phyloP scores from a whole-genome alignment of 768 basidiomycete genomes.

The Pholiota molesta region DNA sequence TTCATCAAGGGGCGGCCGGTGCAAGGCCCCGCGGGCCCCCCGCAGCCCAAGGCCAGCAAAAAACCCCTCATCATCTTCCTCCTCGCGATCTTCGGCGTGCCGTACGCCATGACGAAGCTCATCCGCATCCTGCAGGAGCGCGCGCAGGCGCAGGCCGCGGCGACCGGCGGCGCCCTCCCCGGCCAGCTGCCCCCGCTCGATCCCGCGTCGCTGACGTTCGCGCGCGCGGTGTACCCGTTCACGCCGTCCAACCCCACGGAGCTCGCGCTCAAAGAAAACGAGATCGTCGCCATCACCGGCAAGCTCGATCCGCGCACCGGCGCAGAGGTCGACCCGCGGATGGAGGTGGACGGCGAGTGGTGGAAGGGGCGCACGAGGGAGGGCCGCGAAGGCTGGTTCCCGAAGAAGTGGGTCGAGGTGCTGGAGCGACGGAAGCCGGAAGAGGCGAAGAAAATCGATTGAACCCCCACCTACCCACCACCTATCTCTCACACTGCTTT shows the following conservation, averaged over 20 bases:
- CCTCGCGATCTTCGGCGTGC: constrained; percentile 90
- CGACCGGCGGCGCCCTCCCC: constrained; percentile 43
- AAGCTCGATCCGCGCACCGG: constrained; percentile 76
- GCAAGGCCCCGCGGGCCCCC: constrained; percentile 45
- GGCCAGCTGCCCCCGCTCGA: constrained; percentile 66
- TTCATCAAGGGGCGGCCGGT: constrained; percentile 71
- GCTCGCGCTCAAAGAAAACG: constrained; percentile 81
- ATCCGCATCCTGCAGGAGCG: constrained; percentile 76
- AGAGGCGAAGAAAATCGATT: constrained; percentile 27
- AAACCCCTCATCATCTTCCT: constrained; percentile 95
- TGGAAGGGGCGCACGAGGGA: constrained; percentile 94
- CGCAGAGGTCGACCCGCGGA: constrained; percentile 64
- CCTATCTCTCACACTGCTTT: too few species aligned
- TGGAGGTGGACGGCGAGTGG: constrained; percentile 78
- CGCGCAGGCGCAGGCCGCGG: constrained; percentile 44
- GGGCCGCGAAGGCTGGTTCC: constrained; percentile 95
- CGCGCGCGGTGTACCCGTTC: constrained; percentile 81
- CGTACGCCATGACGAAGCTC: constrained; percentile 91
- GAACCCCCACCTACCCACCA: neutral
- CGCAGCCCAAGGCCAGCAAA: constrained; percentile 66
- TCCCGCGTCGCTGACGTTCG: constrained; percentile 82
- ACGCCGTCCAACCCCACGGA: constrained; percentile 75
- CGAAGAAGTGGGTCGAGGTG: constrained; percentile 83
- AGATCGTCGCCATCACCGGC: constrained; percentile 90
- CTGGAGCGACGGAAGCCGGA: constrained; percentile 43